Conservation (phyloP, 306 rosid species). For the Begonia fuchsioides region DNA sequence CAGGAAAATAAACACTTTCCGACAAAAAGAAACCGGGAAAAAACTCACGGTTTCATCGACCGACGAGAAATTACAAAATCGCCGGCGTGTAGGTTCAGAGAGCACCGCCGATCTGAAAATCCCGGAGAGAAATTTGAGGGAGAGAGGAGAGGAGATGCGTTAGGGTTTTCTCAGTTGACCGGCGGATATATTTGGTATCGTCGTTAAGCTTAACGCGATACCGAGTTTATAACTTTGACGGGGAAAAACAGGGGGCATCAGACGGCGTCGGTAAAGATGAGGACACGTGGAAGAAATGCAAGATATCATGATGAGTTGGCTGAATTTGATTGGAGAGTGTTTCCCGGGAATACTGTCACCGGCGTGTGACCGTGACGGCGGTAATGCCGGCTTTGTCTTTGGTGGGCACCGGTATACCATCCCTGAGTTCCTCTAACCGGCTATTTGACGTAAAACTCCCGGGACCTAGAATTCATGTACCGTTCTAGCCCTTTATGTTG, state of each 20-base stretch:
- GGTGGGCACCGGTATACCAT: slow-evolving; percentile 15
- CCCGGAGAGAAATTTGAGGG: slow-evolving; percentile 7
- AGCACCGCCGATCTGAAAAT: slow-evolving; percentile 17
- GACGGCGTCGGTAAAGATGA: slow-evolving; percentile 42
- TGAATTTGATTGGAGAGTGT: slow-evolving; percentile 10
- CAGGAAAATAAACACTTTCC: no score
- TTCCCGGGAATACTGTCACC: slow-evolving; percentile 22
- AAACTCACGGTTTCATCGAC: no score
- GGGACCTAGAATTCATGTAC: slow-evolving; percentile 15
- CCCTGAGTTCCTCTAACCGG: slow-evolving; percentile 14
- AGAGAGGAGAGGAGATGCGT: slow-evolving; percentile 6
- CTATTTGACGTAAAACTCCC: slow-evolving; percentile 34
- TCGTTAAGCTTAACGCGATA: slow-evolving; percentile 1
- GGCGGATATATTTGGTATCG: slow-evolving; percentile 17
- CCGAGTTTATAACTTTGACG: slow-evolving; percentile 34
- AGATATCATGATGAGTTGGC: slow-evolving; percentile 13
- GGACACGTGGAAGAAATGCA: slow-evolving; percentile 25
- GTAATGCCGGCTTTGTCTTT: slow-evolving; percentile 33
- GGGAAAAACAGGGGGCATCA: slow-evolving; percentile 25
- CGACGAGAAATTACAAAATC: no score
- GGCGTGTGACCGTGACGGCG: slow-evolving; percentile 19
- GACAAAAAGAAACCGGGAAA: no score
- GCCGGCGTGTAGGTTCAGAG: not conserved
- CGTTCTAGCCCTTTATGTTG: not conserved
- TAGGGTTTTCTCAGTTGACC: slow-evolving; percentile 40